These are phyloP conservation scores for Quercus lobata DNA, from an alignment of 331 rosid genomes.

Conservation along the genomic window DNA sequence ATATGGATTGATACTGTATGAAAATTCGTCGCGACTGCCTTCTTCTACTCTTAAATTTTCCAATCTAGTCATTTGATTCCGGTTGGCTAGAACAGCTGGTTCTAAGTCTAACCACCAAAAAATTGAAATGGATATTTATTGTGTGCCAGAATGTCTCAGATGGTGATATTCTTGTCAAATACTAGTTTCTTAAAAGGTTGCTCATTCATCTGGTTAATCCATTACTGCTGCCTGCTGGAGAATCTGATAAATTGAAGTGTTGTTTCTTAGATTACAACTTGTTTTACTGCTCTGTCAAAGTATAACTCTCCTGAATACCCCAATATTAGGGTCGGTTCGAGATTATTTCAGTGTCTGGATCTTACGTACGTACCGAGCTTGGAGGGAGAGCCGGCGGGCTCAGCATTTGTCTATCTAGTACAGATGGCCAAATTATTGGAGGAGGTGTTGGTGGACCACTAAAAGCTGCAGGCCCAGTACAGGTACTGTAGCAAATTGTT, in stretches of 20 bases:
- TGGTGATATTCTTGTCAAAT: background rate
- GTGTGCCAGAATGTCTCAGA: background rate
- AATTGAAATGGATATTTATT: background rate
- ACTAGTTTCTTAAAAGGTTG: background rate
- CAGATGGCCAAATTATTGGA: conserved; percentile 91
- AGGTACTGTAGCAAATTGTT: conserved; percentile 46
- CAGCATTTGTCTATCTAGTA: conserved; percentile 73
- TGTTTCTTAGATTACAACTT: background rate
- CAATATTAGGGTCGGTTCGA: conserved; percentile 78
- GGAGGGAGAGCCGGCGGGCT: conserved; percentile 83
- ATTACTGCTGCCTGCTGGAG: background rate
- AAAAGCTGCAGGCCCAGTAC: conserved; percentile 93
- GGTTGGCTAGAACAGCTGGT: background rate
- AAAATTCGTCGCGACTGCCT: background rate
- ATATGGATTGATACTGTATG: background rate
- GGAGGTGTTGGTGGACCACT: conserved; percentile 98
- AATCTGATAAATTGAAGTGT: background rate
- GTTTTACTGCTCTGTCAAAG: background rate
- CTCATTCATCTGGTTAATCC: background rate
- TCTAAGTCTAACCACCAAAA: background rate
- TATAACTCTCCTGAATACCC: conserved; percentile 1
- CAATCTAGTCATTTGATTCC: background rate
- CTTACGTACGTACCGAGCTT: conserved; percentile 71
- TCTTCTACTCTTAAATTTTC: background rate
- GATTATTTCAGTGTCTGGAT: conserved; percentile 85